A percentile compares a stretch with the other conserved stretches of the same genome.
These are phyloP conservation scores for Holtermanniella nyarrowii DNA, from an alignment of 768 basidiomycete genomes.

Conservation along the genomic window DNA sequence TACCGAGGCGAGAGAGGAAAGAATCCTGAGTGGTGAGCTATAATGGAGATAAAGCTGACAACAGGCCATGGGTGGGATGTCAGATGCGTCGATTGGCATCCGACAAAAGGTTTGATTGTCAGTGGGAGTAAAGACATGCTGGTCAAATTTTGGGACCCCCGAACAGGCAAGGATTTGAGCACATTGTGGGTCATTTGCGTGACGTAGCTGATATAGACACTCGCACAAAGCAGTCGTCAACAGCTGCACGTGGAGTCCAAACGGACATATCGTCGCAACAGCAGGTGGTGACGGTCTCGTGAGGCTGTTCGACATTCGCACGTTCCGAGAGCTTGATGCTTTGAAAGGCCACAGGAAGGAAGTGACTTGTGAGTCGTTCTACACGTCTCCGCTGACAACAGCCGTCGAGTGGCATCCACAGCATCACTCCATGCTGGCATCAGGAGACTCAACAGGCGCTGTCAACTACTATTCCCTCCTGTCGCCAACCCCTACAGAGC, in stretches of 20 bases:
- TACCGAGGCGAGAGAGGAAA: constrained; percentile 79
- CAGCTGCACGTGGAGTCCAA: constrained; percentile 82
- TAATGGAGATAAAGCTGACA: background rate
- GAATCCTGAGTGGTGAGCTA: constrained; percentile 61
- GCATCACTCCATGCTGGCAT: constrained; percentile 73
- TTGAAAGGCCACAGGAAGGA: constrained; percentile 97
- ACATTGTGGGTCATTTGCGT: constrained; percentile 57
- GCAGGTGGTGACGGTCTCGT: constrained; percentile 91
- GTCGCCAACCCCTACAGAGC: constrained; percentile 48
- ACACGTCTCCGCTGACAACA: constrained; percentile 33
- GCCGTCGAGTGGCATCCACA: constrained; percentile 93
- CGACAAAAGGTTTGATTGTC: constrained; percentile 85
- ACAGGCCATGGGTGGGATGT: constrained; percentile 99
- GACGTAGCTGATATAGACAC: constrained; percentile 49
- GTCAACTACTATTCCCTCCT: constrained; percentile 90
- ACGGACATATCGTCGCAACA: constrained; percentile 86
- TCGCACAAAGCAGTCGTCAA: constrained; percentile 97
- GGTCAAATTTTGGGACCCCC: constrained; percentile 99
- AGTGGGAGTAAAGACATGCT: constrained; percentile 96
- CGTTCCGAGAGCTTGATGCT: constrained; percentile 87
- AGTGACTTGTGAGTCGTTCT: constrained; percentile 67
- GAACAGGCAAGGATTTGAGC: constrained; percentile 78
- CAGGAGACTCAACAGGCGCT: constrained; percentile 88
- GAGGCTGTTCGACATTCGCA: constrained; percentile 92
- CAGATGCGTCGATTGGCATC: constrained; percentile 97